Percentiles rank a stretch among this genome's conserved stretches.
Conservation (phyloP, 108 stramenopile species). For the Nitzschia inconspicua region DNA sequence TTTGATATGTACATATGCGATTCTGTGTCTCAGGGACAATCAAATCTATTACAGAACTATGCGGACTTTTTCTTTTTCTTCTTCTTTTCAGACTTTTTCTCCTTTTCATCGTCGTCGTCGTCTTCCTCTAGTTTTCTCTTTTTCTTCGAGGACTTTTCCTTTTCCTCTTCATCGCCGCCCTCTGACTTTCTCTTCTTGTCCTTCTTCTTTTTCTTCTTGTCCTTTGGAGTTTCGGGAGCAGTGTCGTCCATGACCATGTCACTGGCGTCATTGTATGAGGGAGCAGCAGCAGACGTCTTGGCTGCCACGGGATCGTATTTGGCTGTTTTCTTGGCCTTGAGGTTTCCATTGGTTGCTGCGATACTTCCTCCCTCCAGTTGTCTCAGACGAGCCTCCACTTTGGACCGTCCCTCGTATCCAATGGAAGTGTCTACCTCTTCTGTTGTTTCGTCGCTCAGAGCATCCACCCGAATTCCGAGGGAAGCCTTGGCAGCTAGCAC, state of each 20-base stretch:
- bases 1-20: too few species aligned
- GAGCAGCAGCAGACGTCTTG: conserved; percentile 61
- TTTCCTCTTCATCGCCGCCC: conserved; percentile 34
- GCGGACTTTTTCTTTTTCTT: conserved; percentile 23
- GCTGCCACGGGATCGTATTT: conserved; percentile 77
- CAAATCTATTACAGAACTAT: too few species aligned
- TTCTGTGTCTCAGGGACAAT: too few species aligned
- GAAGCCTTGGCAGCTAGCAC: conserved; percentile 99
- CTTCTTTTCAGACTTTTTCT: conserved; percentile 15
- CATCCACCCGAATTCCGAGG: conserved; percentile 98
- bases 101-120: conserved; percentile 50
- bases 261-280: conserved; percentile 82
- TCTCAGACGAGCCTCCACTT: conserved; percentile 96
- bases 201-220: conserved; percentile 76
- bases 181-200: conserved; percentile 68
- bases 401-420: conserved; percentile 93
- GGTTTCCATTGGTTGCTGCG: conserved; percentile 65
- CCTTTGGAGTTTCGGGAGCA: conserved; percentile 25
- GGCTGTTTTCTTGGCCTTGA: conserved; percentile 72
- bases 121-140: conserved; percentile 51
- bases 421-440: conserved; percentile 92
- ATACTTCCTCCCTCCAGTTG: conserved; percentile 94
- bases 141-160: conserved; percentile 45
- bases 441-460: conserved; percentile 88
- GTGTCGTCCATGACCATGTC: conserved; percentile 80